Conservation (phyloP, 2,329 filamentous ascomycete species). For the Xylaria sp. region DNA sequence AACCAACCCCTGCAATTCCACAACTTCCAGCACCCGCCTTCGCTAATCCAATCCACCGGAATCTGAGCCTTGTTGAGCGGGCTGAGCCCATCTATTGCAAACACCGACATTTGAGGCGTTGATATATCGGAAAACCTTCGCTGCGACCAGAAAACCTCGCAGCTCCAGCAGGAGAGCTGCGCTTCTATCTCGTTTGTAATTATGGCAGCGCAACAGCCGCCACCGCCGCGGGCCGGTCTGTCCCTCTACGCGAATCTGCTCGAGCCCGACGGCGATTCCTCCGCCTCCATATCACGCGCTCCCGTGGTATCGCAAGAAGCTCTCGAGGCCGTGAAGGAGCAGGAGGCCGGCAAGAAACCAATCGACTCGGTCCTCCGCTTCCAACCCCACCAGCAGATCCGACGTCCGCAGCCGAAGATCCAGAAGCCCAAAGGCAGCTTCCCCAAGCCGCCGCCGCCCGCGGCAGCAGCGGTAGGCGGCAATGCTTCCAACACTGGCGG, state of each 20-base stretch:
- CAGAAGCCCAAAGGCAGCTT: conserved; percentile 62
- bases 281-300: conserved; percentile 74
- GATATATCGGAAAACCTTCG: background rate
- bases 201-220: conserved; percentile 36
- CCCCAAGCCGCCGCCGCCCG: conserved; percentile 47
- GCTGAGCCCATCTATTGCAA: conserved; percentile 1
- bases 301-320: conserved; percentile 71
- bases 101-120: background rate
- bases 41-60: background rate
- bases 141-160: background rate
- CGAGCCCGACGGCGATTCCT: conserved; percentile 54
- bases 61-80: conserved; percentile 6
- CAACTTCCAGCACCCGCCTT: conserved; percentile 9
- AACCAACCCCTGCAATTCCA: conserved; percentile 15
- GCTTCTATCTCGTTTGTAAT: no score
- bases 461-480: background rate
- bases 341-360: conserved; percentile 63
- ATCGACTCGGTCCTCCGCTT: conserved; percentile 73
- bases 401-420: conserved; percentile 70
- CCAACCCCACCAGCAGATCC: conserved; percentile 68
- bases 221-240: conserved; percentile 52
- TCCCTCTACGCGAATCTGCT: conserved; percentile 87
- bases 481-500: conserved; percentile 33
- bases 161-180: background rate
- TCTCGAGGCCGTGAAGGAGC: conserved; percentile 47